A percentile compares a stretch with the other conserved stretches of the same genome.
These are phyloP conservation scores for Chalciporus chontae DNA, from an alignment of 768 basidiomycete genomes.

Conservation along the genomic window DNA sequence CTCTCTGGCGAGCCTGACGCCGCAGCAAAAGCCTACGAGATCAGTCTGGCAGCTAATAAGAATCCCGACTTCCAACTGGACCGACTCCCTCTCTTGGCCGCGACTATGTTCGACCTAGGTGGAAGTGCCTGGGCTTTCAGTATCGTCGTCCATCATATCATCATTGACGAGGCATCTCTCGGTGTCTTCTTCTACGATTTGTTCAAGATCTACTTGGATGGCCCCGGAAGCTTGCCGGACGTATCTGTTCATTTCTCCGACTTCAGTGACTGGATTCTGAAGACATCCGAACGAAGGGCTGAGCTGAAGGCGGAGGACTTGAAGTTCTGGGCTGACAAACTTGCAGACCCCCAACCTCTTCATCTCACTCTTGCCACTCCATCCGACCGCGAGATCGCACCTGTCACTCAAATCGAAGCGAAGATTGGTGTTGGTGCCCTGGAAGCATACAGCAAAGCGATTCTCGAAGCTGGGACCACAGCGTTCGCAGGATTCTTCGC, in stretches of 20 bases:
- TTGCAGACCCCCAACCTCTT: slow-evolving; percentile 15
- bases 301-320: slow-evolving; percentile 25
- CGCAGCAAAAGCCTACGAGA: slow-evolving; percentile 27
- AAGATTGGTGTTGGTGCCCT: slow-evolving; percentile 17
- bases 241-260: slow-evolving; percentile 20
- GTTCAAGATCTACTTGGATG: slow-evolving; percentile 26
- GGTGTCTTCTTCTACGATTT: slow-evolving; percentile 31
- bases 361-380: slow-evolving; percentile 25
- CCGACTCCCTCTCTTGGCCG: slow-evolving; percentile 21
- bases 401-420: slow-evolving; percentile 27
- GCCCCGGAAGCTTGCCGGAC: slow-evolving; percentile 23
- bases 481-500: slow-evolving; percentile 31
- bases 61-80: slow-evolving; percentile 26
- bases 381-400: slow-evolving; percentile 25
- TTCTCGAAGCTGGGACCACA: slow-evolving; percentile 17
- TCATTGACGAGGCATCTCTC: slow-evolving; percentile 29
- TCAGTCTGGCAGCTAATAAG: slow-evolving; percentile 24
- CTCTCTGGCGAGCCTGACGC: slow-evolving; percentile 26
- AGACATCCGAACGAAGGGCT: slow-evolving; percentile 26
- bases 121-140: slow-evolving; percentile 25
- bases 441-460: slow-evolving; percentile 19
- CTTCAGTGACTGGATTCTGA: slow-evolving; percentile 24
- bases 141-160: slow-evolving; percentile 30
- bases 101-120: slow-evolving; percentile 26
- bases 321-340: slow-evolving; percentile 23